A percentile compares a stretch with the other conserved stretches of the same genome.
These are phyloP conservation scores for Aphanomyces astaci DNA, from an alignment of 352 stramenopile genomes.

Conservation along the genomic window DNA sequence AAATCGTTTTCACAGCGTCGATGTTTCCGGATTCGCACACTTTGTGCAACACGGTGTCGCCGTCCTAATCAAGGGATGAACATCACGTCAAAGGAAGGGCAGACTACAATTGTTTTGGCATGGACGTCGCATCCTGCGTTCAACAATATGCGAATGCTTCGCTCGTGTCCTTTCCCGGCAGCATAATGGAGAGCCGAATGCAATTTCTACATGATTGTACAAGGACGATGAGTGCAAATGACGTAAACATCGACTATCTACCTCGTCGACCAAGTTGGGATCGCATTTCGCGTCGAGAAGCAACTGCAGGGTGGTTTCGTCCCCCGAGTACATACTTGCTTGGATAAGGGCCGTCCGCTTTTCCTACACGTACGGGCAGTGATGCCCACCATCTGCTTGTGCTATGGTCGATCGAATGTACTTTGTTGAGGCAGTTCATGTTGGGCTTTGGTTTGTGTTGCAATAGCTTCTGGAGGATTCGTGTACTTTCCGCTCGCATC, in stretches of 20 bases:
- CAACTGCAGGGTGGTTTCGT: background rate
- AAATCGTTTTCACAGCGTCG: background rate
- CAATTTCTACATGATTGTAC: slow-evolving; percentile 36
- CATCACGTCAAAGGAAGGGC: background rate
- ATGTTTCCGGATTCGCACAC: background rate
- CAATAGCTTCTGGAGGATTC: background rate
- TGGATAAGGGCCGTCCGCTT: background rate
- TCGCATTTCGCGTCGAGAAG: background rate
- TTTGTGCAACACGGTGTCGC: background rate
- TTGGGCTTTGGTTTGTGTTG: background rate
- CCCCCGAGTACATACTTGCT: background rate
- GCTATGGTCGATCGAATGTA: too few relatives aligned
- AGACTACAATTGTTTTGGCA: background rate
- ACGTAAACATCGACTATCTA: background rate
- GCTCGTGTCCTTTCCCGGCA: slow-evolving; percentile 43
- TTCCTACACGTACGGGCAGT: too few relatives aligned
- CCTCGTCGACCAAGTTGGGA: background rate
- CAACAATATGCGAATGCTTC: slow-evolving; percentile 3
- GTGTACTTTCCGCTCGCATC: background rate
- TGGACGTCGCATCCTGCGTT: background rate
- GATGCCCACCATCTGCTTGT: too few relatives aligned
- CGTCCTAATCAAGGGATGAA: background rate
- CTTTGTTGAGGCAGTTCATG: background rate
- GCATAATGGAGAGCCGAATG: slow-evolving; percentile 65
- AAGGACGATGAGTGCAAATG: background rate